phyloP scores from a whole-genome alignment of 176 grass and related monocot genomes.

The Bonia amplexicaulis region DNA sequence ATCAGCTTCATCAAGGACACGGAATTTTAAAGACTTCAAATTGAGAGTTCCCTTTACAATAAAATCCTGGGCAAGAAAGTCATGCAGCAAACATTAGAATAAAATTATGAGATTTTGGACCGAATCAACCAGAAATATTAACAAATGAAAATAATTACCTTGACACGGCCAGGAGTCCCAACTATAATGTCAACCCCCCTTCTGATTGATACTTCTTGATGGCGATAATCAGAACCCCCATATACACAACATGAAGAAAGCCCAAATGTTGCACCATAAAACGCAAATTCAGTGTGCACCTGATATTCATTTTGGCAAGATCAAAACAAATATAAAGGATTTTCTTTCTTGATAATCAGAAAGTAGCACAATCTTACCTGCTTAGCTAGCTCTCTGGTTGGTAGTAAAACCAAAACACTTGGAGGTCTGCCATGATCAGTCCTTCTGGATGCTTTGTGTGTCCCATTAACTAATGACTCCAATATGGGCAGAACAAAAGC shows the following conservation, averaged over 20 bases:
- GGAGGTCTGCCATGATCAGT: conserved; percentile 63
- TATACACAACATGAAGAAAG: conserved; percentile 79
- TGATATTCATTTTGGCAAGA: conserved; percentile 17
- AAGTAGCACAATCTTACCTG: conserved; percentile 43
- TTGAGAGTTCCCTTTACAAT: conserved; percentile 66
- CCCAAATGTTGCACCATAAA: conserved; percentile 65
- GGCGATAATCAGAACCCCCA: conserved; percentile 73
- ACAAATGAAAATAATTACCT: conserved; percentile 39
- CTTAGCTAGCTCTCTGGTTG: conserved; percentile 90
- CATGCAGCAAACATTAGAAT: neutral
- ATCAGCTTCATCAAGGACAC: conserved; percentile 99
- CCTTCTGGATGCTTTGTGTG: conserved; percentile 54
- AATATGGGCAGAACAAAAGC: conserved; percentile 94
- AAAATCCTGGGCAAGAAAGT: conserved; percentile 55
- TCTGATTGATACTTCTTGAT: conserved; percentile 62
- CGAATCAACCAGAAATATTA: neutral
- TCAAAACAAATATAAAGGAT: neutral
- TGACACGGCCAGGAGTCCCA: conserved; percentile 87
- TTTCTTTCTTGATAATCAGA: neutral
- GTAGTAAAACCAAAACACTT: conserved; percentile 78
- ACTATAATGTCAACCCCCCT: conserved; percentile 89
- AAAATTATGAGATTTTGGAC: neutral
- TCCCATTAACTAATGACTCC: conserved; percentile 80
- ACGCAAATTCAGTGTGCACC: conserved; percentile 79
- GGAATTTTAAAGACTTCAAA: conserved; percentile 74